A percentile compares a stretch with the other conserved stretches of the same genome.
Evolutionary conservation across 2,329 filamentous ascomycete genomes (phyloP).

Genomic region (Alternaria conjuncta): DNA sequence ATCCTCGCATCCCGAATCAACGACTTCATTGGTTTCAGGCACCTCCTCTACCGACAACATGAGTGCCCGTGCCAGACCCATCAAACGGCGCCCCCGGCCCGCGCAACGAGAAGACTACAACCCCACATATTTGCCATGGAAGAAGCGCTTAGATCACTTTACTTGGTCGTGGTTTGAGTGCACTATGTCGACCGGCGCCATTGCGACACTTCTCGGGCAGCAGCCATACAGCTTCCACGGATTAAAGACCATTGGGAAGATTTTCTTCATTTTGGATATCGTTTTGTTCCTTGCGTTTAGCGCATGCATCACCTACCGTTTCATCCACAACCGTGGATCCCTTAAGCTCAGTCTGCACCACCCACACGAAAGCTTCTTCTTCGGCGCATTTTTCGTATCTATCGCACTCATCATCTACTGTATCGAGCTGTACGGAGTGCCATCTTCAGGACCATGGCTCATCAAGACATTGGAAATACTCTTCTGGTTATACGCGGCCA

Average conservation of each 20-base stretch:
- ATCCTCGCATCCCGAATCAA: neutral
- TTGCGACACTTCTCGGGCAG: slow-evolving; percentile 67
- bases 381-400: slow-evolving; percentile 72
- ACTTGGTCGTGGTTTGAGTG: slow-evolving; percentile 72
- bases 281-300: slow-evolving; percentile 66
- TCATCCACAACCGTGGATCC: slow-evolving; percentile 58
- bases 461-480: slow-evolving; percentile 64
- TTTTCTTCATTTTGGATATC: slow-evolving; percentile 72
- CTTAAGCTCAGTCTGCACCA: slow-evolving; percentile 64
- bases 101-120: slow-evolving; percentile 12
- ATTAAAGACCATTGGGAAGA: slow-evolving; percentile 66
- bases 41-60: slow-evolving; percentile 5
- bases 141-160: slow-evolving; percentile 30
- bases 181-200: slow-evolving; percentile 75
- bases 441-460: slow-evolving; percentile 61
- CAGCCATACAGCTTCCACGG: slow-evolving; percentile 67
- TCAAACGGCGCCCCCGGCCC: slow-evolving; percentile 9
- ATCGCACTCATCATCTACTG: slow-evolving; percentile 53
- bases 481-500: slow-evolving; percentile 73
- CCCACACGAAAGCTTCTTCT: slow-evolving; percentile 72
- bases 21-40: neutral
- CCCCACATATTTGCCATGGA: slow-evolving; percentile 20
- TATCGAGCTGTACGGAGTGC: slow-evolving; percentile 67
- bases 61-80: slow-evolving; percentile 6
- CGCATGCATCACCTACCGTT: slow-evolving; percentile 65